Percentiles rank a stretch among this genome's conserved stretches.
Conservation (phyloP, 2,329 filamentous ascomycete genomes). For the Hypoxylon sp. region DNA sequence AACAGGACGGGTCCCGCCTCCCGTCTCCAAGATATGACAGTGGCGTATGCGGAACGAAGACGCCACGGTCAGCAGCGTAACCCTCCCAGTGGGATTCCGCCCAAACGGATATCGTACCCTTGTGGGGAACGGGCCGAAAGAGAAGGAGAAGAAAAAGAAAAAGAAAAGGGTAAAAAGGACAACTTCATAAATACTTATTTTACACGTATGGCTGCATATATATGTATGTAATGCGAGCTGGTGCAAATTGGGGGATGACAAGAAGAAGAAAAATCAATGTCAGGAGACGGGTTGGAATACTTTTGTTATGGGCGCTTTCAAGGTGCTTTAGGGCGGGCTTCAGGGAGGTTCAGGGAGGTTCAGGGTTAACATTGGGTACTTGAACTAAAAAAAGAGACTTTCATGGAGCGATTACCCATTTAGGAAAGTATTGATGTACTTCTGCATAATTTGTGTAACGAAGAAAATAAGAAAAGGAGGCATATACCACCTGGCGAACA, state of each 20-base stretch:
- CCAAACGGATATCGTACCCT: slow-evolving; percentile 23
- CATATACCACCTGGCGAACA: slow-evolving; percentile 27
- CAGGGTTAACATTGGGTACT: too few relatives aligned
- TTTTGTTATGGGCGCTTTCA: not conserved
- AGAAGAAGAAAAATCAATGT: slow-evolving; percentile 11
- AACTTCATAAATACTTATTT: slow-evolving; percentile 23
- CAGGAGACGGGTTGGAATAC: not conserved
- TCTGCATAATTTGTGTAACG: slow-evolving; percentile 31
- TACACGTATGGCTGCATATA: slow-evolving; percentile 14
- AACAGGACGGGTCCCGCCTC: slow-evolving; percentile 41
- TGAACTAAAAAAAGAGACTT: slow-evolving; percentile 6
- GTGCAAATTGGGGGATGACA: slow-evolving; percentile 22
- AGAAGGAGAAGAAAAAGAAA: slow-evolving; percentile 8
- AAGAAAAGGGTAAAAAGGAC: slow-evolving; percentile 11
- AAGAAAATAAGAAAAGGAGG: not conserved
- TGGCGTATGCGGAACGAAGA: slow-evolving; percentile 38
- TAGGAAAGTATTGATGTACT: slow-evolving; percentile 29
- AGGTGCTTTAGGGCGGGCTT: not conserved
- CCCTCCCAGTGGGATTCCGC: slow-evolving; percentile 23
- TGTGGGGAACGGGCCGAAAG: slow-evolving; percentile 34
- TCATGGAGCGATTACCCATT: slow-evolving; percentile 22
- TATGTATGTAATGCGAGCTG: slow-evolving; percentile 23
- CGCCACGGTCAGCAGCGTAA: slow-evolving; percentile 36
- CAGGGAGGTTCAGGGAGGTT: too few relatives aligned
- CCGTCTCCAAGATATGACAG: slow-evolving; percentile 34